Percentiles rank a stretch among this genome's conserved stretches.
These are phyloP conservation scores for Xerocomellus intermedius DNA, from an alignment of 768 basidiomycete genomes.

Conservation along the genomic window DNA sequence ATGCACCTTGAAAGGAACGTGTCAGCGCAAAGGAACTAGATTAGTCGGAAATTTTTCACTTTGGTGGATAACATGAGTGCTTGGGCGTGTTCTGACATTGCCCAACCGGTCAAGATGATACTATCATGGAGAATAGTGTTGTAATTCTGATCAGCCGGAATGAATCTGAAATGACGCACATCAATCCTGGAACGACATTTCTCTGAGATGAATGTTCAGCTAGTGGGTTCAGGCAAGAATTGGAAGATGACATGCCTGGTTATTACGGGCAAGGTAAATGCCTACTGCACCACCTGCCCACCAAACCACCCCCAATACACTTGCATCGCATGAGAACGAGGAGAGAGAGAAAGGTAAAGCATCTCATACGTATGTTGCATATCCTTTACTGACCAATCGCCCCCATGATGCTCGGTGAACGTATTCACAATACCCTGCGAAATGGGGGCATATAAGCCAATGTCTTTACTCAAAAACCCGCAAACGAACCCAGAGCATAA, in stretches of 20 bases:
- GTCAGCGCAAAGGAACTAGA: not conserved
- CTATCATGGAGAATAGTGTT: slow-evolving; percentile 34
- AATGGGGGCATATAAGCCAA: not conserved
- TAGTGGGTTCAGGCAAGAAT: not conserved
- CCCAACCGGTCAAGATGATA: slow-evolving; percentile 90
- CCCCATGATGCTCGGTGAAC: slow-evolving; percentile 87
- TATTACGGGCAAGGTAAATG: slow-evolving; percentile 75
- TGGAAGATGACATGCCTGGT: slow-evolving; percentile 49
- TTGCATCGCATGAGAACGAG: slow-evolving; percentile 25
- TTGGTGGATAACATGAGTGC: slow-evolving; percentile 80
- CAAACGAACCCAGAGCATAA: slow-evolving; percentile 49
- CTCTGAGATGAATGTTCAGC: slow-evolving; percentile 41
- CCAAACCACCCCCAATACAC: slow-evolving; percentile 59
- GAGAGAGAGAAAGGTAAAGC: not conserved
- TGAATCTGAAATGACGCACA: slow-evolving; percentile 47
- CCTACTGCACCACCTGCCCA: slow-evolving; percentile 92
- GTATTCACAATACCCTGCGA: slow-evolving; percentile 65
- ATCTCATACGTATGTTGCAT: slow-evolving; percentile 86
- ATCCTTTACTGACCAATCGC: slow-evolving; percentile 83
- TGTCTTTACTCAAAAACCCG: not conserved
- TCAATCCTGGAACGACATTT: slow-evolving; percentile 75
- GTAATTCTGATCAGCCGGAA: not conserved
- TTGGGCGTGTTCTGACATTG: slow-evolving; percentile 89
- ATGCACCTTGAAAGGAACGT: slow-evolving; percentile 56
- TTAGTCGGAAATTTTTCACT: slow-evolving; percentile 36